Conservation (phyloP, 495 filamentous ascomycete genomes). For the Hyaloscypha finlandica region DNA sequence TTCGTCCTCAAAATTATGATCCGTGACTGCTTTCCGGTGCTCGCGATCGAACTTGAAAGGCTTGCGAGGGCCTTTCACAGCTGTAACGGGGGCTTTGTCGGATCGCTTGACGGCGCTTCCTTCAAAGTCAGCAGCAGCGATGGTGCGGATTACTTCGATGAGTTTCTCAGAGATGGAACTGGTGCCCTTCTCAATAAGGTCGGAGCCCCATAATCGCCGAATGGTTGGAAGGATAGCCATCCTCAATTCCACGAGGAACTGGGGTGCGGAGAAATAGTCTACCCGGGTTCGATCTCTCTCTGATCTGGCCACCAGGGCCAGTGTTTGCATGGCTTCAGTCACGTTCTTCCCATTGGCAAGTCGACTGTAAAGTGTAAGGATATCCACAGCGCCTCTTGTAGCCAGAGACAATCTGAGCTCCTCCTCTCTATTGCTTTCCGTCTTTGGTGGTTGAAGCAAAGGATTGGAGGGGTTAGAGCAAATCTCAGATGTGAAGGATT, state of each 20-base stretch:
- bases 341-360: slow-evolving; percentile 77
- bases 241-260: slow-evolving; percentile 87
- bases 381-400: slow-evolving; percentile 70
- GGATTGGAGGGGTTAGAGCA: slow-evolving; percentile 17
- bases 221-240: slow-evolving; percentile 80
- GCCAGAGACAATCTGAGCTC: slow-evolving; percentile 40
- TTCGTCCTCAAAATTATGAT: slow-evolving; percentile 53
- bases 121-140: slow-evolving; percentile 78
- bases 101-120: slow-evolving; percentile 59
- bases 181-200: slow-evolving; percentile 75
- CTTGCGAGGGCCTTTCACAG: slow-evolving; percentile 35
- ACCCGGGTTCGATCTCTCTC: slow-evolving; percentile 57
- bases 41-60: slow-evolving; percentile 50
- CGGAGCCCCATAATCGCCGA: slow-evolving; percentile 78
- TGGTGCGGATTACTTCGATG: slow-evolving; percentile 79
- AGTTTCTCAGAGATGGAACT: slow-evolving; percentile 74
- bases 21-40: slow-evolving; percentile 43
- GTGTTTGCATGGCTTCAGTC: slow-evolving; percentile 68
- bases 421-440: slow-evolving; percentile 24
- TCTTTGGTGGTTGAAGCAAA: background rate
- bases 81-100: slow-evolving; percentile 44
- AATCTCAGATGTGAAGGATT: slow-evolving; percentile 71
- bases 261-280: slow-evolving; percentile 70
- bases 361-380: slow-evolving; percentile 77
- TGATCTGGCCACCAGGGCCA: slow-evolving; percentile 42